These are phyloP conservation scores for Pseudocercospora macadamiae DNA, from an alignment of 2,329 filamentous ascomycete species.

Conservation along the genomic window DNA sequence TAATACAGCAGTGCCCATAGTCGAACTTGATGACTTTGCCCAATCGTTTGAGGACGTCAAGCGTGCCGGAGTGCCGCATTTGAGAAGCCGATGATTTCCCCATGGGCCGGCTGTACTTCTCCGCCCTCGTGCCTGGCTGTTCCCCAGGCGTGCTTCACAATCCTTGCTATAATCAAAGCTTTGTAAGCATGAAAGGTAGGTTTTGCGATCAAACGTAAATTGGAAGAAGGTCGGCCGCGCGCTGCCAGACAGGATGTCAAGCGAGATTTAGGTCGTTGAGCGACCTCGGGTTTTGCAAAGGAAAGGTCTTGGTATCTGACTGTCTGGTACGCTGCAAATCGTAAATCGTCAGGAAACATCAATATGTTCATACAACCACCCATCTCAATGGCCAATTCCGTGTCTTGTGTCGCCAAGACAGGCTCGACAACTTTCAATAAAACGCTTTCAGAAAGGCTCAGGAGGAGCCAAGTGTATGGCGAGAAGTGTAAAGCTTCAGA, in stretches of 20 bases:
- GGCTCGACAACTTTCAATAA: not conserved
- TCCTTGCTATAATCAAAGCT: not conserved
- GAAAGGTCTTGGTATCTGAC: not conserved
- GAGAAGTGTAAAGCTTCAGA: not conserved
- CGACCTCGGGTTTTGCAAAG: not conserved
- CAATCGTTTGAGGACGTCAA: not conserved
- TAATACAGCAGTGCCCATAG: not conserved
- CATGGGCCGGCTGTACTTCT: slow-evolving; percentile 3
- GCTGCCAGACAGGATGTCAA: too few species aligned
- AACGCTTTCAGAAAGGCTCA: slow-evolving; percentile 27
- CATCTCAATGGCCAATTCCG: not conserved
- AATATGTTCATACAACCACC: slow-evolving; percentile 16
- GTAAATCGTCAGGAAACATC: slow-evolving; percentile 13
- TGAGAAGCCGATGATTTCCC: slow-evolving; percentile 1
- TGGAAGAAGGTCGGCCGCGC: not conserved
- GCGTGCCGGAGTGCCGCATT: not conserved
- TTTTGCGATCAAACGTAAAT: not conserved
- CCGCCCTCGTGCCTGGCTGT: not conserved
- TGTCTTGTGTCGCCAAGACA: not conserved
- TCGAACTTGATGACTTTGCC: not conserved
- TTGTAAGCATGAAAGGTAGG: not conserved
- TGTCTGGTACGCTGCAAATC: not conserved
- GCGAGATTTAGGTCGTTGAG: not conserved
- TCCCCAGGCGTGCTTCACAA: not conserved
- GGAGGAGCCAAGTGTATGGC: slow-evolving; percentile 20